Evolutionary conservation across 768 basidiomycete species (phyloP).

Genomic region (Panaeolus cyanescens): DNA sequence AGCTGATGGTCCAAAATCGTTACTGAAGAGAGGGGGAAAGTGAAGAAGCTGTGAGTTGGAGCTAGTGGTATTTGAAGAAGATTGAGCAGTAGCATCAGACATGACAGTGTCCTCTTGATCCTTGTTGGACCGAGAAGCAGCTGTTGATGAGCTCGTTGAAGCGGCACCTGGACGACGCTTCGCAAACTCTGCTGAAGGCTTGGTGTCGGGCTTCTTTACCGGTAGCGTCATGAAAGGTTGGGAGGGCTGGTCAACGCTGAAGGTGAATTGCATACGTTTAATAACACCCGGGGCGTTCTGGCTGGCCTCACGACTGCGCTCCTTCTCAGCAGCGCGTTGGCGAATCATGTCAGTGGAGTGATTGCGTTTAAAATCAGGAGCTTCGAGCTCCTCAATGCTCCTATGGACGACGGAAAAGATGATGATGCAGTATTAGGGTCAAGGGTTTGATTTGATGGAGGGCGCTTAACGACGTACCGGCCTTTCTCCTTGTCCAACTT

Average conservation of each 20-base stretch:
- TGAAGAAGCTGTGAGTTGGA: conserved; percentile 44
- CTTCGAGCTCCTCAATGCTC: conserved; percentile 83
- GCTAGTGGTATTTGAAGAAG: conserved; percentile 21
- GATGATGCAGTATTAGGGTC: conserved; percentile 28
- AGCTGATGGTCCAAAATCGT: conserved; percentile 77
- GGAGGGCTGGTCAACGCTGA: conserved; percentile 74
- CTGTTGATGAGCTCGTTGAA: conserved; percentile 29
- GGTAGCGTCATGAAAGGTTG: conserved; percentile 44
- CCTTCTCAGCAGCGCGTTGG: conserved; percentile 80
- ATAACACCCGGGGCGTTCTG: conserved; percentile 71
- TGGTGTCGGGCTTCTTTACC: conserved; percentile 66
- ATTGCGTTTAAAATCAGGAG: conserved; percentile 80
- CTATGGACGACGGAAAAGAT: conserved; percentile 36
- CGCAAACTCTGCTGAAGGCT: conserved; percentile 66
- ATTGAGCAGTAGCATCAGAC: conserved; percentile 27
- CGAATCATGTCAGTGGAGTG: conserved; percentile 80
- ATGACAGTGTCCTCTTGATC: conserved; percentile 24
- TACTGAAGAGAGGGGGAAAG: conserved; percentile 75
- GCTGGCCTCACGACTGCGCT: conserved; percentile 73
- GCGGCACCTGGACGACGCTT: conserved; percentile 29
- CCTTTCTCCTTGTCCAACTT: conserved; percentile 94
- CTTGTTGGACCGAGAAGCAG: conserved; percentile 32
- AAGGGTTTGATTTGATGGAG: conserved; percentile 25
- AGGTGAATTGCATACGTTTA: conserved; percentile 90
- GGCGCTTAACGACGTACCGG: conserved; percentile 52